Evolutionary conservation across 83 land plant genomes (phyloP).

Genomic region (Picea mariana): DNA sequence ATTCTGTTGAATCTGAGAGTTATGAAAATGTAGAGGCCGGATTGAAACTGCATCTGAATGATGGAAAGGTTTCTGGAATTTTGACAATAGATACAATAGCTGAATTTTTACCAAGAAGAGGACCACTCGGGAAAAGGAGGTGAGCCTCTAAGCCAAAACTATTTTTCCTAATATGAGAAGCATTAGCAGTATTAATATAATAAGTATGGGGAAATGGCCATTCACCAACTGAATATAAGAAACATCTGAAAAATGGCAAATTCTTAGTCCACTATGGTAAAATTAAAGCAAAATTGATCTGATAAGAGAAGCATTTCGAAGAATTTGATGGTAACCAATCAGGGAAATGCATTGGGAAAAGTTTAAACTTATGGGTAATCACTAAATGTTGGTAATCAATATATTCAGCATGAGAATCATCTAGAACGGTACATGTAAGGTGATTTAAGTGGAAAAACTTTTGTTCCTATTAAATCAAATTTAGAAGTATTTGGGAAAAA

Average conservation of each 20-base stretch:
- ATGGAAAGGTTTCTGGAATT: conserved; percentile 64
- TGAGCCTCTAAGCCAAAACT: conserved; percentile 18
- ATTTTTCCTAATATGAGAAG: conserved; percentile 1
- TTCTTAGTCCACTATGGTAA: not conserved
- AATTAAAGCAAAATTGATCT: not conserved
- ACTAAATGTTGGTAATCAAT: not conserved
- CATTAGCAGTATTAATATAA: conserved; percentile 6
- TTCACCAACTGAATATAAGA: not conserved
- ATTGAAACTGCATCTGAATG: conserved; percentile 35
- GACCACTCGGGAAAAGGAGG: conserved; percentile 67
- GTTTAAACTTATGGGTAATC: no score
- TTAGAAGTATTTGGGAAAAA: no score
- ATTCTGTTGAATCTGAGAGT: conserved; percentile 21
- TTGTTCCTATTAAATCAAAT: no score
- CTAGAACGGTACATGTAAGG: not conserved
- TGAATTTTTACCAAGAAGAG: conserved; percentile 79
- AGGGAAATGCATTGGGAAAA: no score
- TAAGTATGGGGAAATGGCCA: not conserved
- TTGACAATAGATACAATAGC: conserved; percentile 77
- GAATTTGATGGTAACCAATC: not conserved
- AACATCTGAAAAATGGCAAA: not conserved
- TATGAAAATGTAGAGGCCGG: conserved; percentile 42
- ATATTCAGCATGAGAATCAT: not conserved
- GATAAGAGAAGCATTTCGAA: not conserved
- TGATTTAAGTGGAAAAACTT: no score